Conservation (phyloP, 352 stramenopile species). For the Globisporangium cystogenes region DNA sequence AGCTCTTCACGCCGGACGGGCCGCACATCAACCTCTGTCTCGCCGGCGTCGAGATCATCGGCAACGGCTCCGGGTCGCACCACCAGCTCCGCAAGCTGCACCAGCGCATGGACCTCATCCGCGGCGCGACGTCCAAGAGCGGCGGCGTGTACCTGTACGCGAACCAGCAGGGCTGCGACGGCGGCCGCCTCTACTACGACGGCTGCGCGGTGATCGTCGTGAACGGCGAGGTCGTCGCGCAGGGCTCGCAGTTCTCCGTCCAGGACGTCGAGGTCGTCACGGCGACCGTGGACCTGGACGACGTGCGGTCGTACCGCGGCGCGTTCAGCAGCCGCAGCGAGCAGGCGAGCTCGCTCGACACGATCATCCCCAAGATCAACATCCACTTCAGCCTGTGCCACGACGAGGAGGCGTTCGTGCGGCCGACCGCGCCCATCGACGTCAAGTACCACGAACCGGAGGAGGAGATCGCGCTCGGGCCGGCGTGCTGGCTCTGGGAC, state of each 20-base stretch:
- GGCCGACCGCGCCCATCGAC: slow-evolving; percentile 45
- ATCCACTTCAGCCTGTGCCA: slow-evolving; percentile 78
- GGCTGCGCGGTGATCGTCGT: slow-evolving; percentile 96
- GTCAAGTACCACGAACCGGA: slow-evolving; percentile 88
- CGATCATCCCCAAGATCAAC: slow-evolving; percentile 60
- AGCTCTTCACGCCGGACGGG: slow-evolving; percentile 95
- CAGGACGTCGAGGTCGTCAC: slow-evolving; percentile 95
- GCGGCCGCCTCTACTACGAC: slow-evolving; percentile 96
- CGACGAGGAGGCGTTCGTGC: slow-evolving; percentile 32
- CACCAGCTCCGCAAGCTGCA: slow-evolving; percentile 96
- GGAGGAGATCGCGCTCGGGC: slow-evolving; percentile 96
- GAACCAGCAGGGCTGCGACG: slow-evolving; percentile 97
- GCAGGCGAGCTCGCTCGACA: slow-evolving; percentile 85
- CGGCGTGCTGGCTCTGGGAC: slow-evolving; percentile 99
- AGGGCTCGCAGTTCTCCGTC: slow-evolving; percentile 96
- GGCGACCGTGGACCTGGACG: slow-evolving; percentile 97
- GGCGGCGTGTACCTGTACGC: slow-evolving; percentile 98
- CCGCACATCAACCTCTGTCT: slow-evolving; percentile 95
- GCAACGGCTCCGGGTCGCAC: slow-evolving; percentile 96
- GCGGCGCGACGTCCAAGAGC: slow-evolving; percentile 90
- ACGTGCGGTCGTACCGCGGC: slow-evolving; percentile 96
- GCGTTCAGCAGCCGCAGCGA: slow-evolving; percentile 91
- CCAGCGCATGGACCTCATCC: slow-evolving; percentile 89
- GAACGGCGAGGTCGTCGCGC: slow-evolving; percentile 95
- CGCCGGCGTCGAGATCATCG: slow-evolving; percentile 96